These are phyloP conservation scores for Leccinum arenicola DNA, from an alignment of 768 basidiomycete genomes.

Conservation along the genomic window DNA sequence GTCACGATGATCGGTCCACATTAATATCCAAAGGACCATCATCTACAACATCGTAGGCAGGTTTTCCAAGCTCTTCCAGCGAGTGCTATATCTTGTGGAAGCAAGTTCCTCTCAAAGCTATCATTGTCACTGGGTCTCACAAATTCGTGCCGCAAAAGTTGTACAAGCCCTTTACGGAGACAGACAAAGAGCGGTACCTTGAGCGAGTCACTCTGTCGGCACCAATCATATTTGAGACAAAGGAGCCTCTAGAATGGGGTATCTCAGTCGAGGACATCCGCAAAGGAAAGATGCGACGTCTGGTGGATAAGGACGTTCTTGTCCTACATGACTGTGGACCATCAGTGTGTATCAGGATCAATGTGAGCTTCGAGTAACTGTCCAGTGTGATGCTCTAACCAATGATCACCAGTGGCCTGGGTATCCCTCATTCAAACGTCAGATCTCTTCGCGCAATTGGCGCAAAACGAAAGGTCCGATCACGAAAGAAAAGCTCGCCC, in stretches of 20 bases:
- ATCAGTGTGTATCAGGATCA: conserved; percentile 75
- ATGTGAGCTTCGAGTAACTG: conserved; percentile 41
- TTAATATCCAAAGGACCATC: not conserved
- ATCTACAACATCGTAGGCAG: conserved; percentile 1
- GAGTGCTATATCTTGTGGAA: conserved; percentile 20
- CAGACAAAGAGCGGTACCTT: conserved; percentile 74
- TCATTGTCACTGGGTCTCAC: conserved; percentile 32
- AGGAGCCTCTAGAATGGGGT: conserved; percentile 55
- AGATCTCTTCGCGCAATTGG: conserved; percentile 73
- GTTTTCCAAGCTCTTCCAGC: conserved; percentile 4
- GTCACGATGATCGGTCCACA: not conserved
- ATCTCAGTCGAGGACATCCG: conserved; percentile 68
- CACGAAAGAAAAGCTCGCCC: conserved; percentile 68
- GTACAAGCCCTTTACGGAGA: conserved; percentile 76
- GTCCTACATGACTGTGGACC: conserved; percentile 75
- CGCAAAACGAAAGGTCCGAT: conserved; percentile 77
- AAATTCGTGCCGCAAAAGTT: conserved; percentile 62
- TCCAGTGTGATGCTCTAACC: conserved; percentile 39
- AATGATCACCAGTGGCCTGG: conserved; percentile 64
- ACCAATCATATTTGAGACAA: conserved; percentile 62
- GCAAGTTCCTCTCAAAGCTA: conserved; percentile 1
- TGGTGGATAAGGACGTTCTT: conserved; percentile 55
- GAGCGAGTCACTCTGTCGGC: conserved; percentile 60
- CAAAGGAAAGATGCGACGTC: conserved; percentile 50
- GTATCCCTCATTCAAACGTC: conserved; percentile 66